phyloP scores from a whole-genome alignment of 2,329 filamentous ascomycete genomes.

The Cadophora luteo-olivacea region DNA sequence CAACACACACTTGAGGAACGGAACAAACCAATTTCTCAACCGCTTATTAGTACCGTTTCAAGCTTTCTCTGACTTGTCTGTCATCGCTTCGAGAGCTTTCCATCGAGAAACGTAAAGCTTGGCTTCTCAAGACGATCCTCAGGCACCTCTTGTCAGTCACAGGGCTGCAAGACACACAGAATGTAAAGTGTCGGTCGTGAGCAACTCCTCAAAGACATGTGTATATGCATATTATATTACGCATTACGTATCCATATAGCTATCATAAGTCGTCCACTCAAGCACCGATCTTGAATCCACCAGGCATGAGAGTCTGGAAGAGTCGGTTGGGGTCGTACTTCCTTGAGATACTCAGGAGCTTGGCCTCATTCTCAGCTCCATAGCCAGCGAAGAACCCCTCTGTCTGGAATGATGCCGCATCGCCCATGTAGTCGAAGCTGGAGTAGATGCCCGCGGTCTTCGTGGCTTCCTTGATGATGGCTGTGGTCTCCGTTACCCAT shows the following conservation, averaged over 20 bases:
- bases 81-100: too few relatives aligned
- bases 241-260: neutral
- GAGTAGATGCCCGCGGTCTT: neutral
- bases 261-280: neutral
- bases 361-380: constrained; percentile 1
- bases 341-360: constrained; percentile 14
- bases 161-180: too few relatives aligned
- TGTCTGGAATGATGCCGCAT: constrained; percentile 13
- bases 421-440: constrained; percentile 15
- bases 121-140: too few relatives aligned
- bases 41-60: too few relatives aligned
- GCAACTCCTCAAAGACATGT: neutral
- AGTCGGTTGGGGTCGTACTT: constrained; percentile 14
- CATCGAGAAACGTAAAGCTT: too few relatives aligned
- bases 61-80: too few relatives aligned
- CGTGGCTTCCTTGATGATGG: constrained; percentile 9
- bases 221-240: neutral
- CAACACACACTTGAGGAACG: too few relatives aligned
- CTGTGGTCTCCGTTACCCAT: constrained; percentile 2
- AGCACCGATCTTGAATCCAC: constrained; percentile 15
- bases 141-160: too few relatives aligned
- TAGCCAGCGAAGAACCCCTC: constrained; percentile 11
- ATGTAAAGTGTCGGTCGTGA: too few relatives aligned
- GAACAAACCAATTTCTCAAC: too few relatives aligned
- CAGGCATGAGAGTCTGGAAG: constrained; percentile 19